Evolutionary conservation across 129 eudicot genomes (phyloP).

Genomic region (Pulicaria dysenterica): DNA sequence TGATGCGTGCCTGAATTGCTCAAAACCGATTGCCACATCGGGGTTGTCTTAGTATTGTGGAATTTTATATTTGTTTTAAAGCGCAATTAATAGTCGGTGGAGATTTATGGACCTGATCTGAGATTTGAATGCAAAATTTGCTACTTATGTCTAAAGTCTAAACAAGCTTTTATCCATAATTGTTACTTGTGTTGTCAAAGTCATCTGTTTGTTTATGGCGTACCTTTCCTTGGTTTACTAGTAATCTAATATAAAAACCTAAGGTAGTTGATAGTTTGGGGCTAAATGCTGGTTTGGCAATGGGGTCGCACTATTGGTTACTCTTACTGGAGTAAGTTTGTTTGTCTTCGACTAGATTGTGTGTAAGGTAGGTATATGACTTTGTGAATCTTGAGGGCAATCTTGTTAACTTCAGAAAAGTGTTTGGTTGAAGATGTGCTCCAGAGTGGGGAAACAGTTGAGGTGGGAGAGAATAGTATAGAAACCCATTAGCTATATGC

Average conservation of each 20-base stretch:
- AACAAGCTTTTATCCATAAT: too few relatives aligned
- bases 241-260: not conserved
- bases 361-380: not conserved
- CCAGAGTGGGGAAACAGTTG: not conserved
- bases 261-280: not conserved
- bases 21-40: not conserved
- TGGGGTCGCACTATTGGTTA: not conserved
- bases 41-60: not conserved
- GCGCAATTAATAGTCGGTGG: not conserved
- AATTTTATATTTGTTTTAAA: not conserved
- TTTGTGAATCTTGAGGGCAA: conserved; percentile 1
- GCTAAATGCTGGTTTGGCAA: not conserved
- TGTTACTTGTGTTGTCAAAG: too few relatives aligned
- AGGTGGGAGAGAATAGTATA: not conserved
- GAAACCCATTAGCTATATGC: not conserved
- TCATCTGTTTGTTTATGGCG: too few relatives aligned
- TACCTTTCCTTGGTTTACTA: too few relatives aligned
- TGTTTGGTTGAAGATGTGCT: not conserved
- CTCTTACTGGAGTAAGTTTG: not conserved
- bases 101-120: conserved; percentile 11
- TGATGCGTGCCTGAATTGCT: conserved; percentile 1
- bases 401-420: not conserved
- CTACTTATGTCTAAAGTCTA: not conserved
- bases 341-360: not conserved
- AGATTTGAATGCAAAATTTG: conserved; percentile 15